Evolutionary conservation across 441 rosid genomes (phyloP).

Genomic region (Erodium trifolium): DNA sequence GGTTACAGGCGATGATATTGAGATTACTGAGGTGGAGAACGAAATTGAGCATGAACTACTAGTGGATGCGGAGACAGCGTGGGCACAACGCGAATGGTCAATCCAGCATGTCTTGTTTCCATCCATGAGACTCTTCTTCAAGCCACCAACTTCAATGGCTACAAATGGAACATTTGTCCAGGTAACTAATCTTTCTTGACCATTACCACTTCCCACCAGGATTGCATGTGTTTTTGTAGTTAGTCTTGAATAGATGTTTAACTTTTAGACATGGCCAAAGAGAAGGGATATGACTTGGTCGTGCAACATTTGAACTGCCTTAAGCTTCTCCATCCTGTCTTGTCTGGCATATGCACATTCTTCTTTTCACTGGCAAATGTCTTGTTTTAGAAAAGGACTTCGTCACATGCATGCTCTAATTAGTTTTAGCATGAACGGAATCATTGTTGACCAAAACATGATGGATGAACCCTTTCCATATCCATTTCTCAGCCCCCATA

Average conservation of each 20-base stretch:
- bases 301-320: background rate
- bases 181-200: conserved; percentile 25
- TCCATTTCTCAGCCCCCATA: too few species aligned
- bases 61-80: conserved; percentile 72
- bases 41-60: conserved; percentile 49
- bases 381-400: background rate
- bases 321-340: background rate
- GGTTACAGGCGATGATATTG: conserved; percentile 30
- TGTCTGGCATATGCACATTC: background rate
- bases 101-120: conserved; percentile 91
- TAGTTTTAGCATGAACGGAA: background rate
- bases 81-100: conserved; percentile 97
- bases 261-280: background rate
- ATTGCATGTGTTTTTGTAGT: background rate
- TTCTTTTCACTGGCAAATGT: background rate
- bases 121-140: conserved; percentile 75
- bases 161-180: conserved; percentile 79
- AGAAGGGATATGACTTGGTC: background rate
- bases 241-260: background rate
- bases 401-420: background rate
- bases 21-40: conserved; percentile 25
- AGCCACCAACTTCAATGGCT: conserved; percentile 82
- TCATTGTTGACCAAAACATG: background rate
- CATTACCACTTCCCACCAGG: background rate
- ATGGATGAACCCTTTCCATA: background rate